These are phyloP conservation scores for Calonectria honghensis DNA, from an alignment of 2,329 filamentous ascomycete species.

Conservation along the genomic window DNA sequence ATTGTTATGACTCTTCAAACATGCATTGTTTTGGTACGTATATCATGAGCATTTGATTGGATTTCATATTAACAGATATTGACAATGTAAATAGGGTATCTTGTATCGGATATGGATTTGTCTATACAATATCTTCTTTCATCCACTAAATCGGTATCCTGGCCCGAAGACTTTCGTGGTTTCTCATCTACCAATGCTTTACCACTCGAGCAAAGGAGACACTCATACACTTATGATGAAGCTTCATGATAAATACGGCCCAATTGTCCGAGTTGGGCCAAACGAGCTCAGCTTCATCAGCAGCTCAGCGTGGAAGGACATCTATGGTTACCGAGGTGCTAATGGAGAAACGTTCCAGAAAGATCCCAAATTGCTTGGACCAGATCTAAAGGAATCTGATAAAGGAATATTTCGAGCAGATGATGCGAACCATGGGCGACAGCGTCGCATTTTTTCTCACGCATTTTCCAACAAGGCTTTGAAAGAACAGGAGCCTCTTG, in stretches of 20 bases:
- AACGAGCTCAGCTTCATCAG: background rate
- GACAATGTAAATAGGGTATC: background rate
- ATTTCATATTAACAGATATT: background rate
- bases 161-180: background rate
- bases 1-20: background rate
- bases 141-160: background rate
- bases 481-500: background rate
- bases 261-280: background rate
- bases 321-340: background rate
- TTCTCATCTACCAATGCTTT: background rate
- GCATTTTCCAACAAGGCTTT: background rate
- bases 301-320: background rate
- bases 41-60: background rate
- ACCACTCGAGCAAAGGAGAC: background rate
- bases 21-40: background rate
- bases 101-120: constrained; percentile 1
- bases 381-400: background rate
- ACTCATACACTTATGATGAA: background rate
- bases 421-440: background rate
- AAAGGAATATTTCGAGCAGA: background rate
- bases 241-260: background rate
- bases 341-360: background rate
- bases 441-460: constrained; percentile 1
- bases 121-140: background rate
- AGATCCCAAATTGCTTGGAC: background rate